Percentiles rank a stretch among this genome's conserved stretches.
Conservation (phyloP, 192 early-diverging fungal species). For the Gonapodya sp. region DNA sequence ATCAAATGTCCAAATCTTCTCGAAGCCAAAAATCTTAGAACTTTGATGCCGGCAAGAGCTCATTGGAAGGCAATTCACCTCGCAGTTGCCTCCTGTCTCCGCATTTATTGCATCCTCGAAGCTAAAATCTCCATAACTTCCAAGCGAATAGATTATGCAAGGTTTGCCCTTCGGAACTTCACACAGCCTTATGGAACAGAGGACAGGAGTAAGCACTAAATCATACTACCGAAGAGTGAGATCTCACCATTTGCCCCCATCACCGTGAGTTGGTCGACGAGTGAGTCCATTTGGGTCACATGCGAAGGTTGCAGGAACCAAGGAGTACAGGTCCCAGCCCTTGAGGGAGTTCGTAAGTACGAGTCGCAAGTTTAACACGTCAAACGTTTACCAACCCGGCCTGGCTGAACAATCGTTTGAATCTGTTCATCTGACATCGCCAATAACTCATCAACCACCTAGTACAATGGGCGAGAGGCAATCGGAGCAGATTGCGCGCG, state of each 20-base stretch:
- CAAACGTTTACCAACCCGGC: no score
- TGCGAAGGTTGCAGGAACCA: background rate
- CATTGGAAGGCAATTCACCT: background rate
- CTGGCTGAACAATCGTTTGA: no score
- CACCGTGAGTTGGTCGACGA: background rate
- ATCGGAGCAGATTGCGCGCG: background rate
- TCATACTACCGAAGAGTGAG: no score
- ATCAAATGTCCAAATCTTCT: background rate
- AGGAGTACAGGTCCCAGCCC: background rate
- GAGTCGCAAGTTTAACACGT: no score
- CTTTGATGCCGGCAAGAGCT: no score
- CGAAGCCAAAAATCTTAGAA: background rate
- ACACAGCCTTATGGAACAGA: background rate
- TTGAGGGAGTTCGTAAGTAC: background rate
- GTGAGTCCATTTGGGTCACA: background rate
- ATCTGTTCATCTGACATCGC: background rate
- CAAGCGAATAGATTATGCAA: background rate
- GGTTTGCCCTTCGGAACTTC: background rate
- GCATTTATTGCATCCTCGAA: background rate
- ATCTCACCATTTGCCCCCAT: background rate
- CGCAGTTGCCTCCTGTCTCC: background rate
- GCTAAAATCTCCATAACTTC: background rate
- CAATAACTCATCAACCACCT: background rate
- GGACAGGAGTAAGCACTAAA: no score
- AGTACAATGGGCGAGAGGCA: background rate